These are phyloP conservation scores for Candida maris DNA, from an alignment of 805 yeast species.

Conservation along the genomic window DNA sequence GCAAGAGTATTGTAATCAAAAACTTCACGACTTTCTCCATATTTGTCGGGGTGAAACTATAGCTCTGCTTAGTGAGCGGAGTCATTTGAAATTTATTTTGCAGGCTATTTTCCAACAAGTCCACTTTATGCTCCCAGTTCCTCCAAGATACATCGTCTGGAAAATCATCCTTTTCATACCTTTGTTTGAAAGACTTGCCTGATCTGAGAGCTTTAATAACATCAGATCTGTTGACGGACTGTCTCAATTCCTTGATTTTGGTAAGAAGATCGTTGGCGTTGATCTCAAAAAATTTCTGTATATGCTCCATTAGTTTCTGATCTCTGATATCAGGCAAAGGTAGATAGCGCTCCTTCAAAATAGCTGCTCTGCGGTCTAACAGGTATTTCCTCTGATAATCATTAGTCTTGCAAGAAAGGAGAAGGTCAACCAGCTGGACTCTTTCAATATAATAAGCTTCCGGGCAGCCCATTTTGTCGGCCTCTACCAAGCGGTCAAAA, in stretches of 20 bases:
- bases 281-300: conserved; percentile 11
- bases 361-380: conserved; percentile 7
- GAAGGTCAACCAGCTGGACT: conserved; percentile 16
- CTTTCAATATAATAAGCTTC: conserved; percentile 11
- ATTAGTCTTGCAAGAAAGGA: conserved; percentile 15
- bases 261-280: conserved; percentile 3
- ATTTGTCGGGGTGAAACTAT: conserved; percentile 16
- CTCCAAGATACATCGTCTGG: conserved; percentile 8
- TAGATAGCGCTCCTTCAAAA: conserved; percentile 9
- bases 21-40: conserved; percentile 10
- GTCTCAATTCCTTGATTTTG: conserved; percentile 11
- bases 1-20: conserved; percentile 15
- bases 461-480: conserved; percentile 3
- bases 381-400: conserved; percentile 13
- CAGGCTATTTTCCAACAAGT: conserved; percentile 4
- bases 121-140: conserved; percentile 10
- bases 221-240: conserved; percentile 12
- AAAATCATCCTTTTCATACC: conserved; percentile 13
- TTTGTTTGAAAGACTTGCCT: conserved; percentile 5
- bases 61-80: not conserved
- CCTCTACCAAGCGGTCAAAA: conserved; percentile 8
- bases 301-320: conserved; percentile 5
- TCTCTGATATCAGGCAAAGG: conserved; percentile 16
- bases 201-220: conserved; percentile 8
- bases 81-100: conserved; percentile 1